Percentiles rank a stretch among this genome's conserved stretches.
Evolutionary conservation across 176 grass and related monocot genomes (phyloP).

Genomic region (Zoysia japonica): DNA sequence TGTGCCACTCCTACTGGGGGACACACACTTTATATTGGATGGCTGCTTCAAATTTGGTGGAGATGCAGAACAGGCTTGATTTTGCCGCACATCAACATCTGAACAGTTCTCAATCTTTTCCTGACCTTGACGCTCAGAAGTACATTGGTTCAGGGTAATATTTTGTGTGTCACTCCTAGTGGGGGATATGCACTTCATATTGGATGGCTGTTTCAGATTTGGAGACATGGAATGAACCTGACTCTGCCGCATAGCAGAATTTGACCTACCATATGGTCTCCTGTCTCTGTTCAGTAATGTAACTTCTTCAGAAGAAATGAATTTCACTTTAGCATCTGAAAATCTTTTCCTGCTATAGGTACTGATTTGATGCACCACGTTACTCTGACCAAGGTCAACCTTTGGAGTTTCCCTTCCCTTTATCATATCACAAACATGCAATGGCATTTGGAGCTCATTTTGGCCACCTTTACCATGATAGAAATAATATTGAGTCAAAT

Average conservation of each 20-base stretch:
- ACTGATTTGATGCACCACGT: constrained; percentile 7
- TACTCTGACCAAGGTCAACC: neutral
- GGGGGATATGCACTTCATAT: constrained; percentile 10
- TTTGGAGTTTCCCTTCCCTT: neutral
- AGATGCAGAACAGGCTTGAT: neutral
- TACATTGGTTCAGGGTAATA: constrained; percentile 2
- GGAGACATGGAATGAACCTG: constrained; percentile 16
- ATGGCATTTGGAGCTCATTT: neutral
- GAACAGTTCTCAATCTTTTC: neutral
- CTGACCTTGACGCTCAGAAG: constrained; percentile 4
- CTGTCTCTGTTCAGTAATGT: constrained; percentile 31
- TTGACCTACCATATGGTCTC: neutral
- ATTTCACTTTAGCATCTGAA: constrained; percentile 42
- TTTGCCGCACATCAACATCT: neutral
- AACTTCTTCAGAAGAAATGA: constrained; percentile 44
- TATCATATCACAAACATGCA: neutral
- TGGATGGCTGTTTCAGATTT: neutral
- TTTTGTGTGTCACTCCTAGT: constrained; percentile 20
- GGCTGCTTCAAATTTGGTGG: neutral
- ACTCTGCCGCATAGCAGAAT: neutral
- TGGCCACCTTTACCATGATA: neutral
- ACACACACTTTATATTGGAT: neutral
- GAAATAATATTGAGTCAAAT: neutral
- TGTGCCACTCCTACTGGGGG: constrained; percentile 21
- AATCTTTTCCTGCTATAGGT: constrained; percentile 19